Conservation (phyloP, 163 green algal genomes). For the Scenedesmus sp. region DNA sequence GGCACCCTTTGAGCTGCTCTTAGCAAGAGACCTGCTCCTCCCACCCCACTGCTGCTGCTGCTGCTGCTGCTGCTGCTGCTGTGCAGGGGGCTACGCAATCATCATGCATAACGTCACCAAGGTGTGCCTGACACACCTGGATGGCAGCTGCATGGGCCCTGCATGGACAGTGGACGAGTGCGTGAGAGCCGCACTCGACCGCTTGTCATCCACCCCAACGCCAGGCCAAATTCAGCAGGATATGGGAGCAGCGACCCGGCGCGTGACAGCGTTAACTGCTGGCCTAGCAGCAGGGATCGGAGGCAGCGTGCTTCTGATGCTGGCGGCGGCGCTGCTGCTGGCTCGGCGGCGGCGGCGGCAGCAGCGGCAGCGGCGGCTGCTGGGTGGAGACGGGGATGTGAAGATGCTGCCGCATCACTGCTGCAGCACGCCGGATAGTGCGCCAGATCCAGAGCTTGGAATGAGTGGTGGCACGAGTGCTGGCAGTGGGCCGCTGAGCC, state of each 20-base stretch:
- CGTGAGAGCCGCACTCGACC: conserved; percentile 2
- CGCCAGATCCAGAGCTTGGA: conserved; percentile 16
- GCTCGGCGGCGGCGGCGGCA: neutral
- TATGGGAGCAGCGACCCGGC: neutral
- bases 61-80: conserved; percentile 17
- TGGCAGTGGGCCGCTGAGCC: neutral
- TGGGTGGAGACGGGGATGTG: neutral
- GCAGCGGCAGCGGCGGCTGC: neutral
- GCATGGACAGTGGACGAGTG: neutral
- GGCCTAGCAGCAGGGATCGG: neutral
- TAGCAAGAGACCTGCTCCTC: neutral
- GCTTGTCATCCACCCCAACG: neutral
- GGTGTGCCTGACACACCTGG: conserved; percentile 17
- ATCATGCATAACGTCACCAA: conserved; percentile 48
- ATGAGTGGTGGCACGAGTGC: neutral
- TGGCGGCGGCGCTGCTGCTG: neutral
- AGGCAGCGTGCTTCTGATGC: neutral
- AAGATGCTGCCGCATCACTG: neutral
- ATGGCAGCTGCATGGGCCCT: neutral
- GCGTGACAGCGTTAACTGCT: neutral
- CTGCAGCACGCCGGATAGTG: neutral
- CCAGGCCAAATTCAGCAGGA: neutral
- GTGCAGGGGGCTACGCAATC: conserved; percentile 43
- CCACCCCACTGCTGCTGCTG: neutral
- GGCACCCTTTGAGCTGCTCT: neutral